Percentiles rank a stretch among this genome's conserved stretches.
Evolutionary conservation across 2,329 filamentous ascomycete species (phyloP).

Genomic region (Rutstroemia sp.): DNA sequence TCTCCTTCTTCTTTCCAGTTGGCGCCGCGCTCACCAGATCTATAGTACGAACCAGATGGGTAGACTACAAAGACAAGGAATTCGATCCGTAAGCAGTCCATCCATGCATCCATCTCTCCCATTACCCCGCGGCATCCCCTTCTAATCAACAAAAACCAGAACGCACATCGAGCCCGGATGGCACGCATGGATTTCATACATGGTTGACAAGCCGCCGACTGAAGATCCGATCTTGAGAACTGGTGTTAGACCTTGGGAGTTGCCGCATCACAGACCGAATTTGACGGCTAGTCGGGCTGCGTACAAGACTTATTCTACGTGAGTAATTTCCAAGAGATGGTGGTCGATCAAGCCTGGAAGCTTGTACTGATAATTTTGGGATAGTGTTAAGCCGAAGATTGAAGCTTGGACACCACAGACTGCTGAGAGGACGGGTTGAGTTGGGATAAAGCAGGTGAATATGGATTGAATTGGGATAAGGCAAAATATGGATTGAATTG

Average conservation of each 20-base stretch:
- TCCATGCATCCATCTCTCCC: neutral
- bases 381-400: conserved; percentile 47
- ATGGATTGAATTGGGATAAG: neutral
- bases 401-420: conserved; percentile 42
- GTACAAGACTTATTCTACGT: conserved; percentile 95
- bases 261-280: conserved; percentile 62
- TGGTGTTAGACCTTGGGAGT: conserved; percentile 67
- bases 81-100: conserved; percentile 56
- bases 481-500: conserved; percentile 11
- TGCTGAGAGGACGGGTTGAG: conserved; percentile 21
- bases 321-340: conserved; percentile 35
- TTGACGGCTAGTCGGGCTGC: conserved; percentile 69
- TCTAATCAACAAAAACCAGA: conserved; percentile 31
- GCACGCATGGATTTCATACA: conserved; percentile 97
- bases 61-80: conserved; percentile 89
- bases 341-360: neutral
- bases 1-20: neutral
- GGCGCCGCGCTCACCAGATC: conserved; percentile 9
- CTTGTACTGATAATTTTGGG: neutral
- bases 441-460: neutral
- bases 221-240: conserved; percentile 66
- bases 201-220: conserved; percentile 77
- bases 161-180: conserved; percentile 90
- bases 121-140: too few relatives aligned
- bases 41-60: conserved; percentile 88